Evolutionary conservation across 305 asterid genomes (phyloP).

Genomic region (Plantago lanceolata): DNA sequence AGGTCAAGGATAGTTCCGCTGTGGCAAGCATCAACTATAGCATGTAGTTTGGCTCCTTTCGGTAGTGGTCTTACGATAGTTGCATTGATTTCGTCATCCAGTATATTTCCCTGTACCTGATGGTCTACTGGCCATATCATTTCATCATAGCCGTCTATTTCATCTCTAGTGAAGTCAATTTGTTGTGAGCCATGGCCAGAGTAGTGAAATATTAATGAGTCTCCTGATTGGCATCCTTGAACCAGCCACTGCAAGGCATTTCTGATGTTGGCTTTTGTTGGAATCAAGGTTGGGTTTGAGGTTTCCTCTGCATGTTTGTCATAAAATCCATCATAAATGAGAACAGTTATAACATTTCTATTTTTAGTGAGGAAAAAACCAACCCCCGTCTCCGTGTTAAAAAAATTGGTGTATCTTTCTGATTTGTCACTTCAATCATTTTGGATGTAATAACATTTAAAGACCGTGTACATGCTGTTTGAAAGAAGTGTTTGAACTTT

Average conservation of each 20-base stretch:
- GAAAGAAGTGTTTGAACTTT: background rate
- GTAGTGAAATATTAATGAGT: conserved; percentile 53
- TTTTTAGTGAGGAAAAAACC: too few relatives aligned
- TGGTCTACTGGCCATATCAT: conserved; percentile 53
- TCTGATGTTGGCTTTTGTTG: conserved; percentile 48
- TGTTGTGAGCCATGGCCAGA: conserved; percentile 59
- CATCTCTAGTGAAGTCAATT: conserved; percentile 37
- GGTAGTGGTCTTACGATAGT: conserved; percentile 55
- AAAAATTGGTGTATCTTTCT: too few relatives aligned
- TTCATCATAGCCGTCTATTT: conserved; percentile 58
- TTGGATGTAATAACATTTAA: background rate
- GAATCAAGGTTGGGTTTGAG: conserved; percentile 41
- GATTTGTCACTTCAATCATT: background rate
- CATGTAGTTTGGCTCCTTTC: conserved; percentile 49
- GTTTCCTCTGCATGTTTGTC: conserved; percentile 47
- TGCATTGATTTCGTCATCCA: conserved; percentile 56
- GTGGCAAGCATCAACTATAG: conserved; percentile 56
- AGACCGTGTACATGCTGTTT: background rate
- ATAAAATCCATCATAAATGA: conserved; percentile 11
- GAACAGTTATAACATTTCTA: background rate
- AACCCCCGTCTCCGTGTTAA: background rate
- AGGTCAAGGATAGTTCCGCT: conserved; percentile 65
- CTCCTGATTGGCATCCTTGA: conserved; percentile 55
- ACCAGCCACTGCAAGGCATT: conserved; percentile 56
- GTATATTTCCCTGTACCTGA: conserved; percentile 36